These are phyloP conservation scores for Neonectria ditissima DNA, from an alignment of 2,329 filamentous ascomycete species.

Conservation along the genomic window DNA sequence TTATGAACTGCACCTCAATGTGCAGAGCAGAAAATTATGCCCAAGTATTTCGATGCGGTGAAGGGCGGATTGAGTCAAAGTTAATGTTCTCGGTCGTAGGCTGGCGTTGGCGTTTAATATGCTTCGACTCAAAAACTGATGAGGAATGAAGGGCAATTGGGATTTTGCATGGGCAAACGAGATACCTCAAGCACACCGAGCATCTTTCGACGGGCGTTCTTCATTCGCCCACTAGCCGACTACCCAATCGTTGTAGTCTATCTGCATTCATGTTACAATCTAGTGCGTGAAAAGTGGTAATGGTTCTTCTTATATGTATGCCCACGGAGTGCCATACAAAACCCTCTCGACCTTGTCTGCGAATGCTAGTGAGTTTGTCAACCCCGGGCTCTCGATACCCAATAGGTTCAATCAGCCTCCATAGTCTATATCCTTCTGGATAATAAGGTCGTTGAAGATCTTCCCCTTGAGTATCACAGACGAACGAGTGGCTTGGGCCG, in stretches of 20 bases:
- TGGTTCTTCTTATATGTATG: background rate
- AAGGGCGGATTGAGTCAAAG: slow-evolving; percentile 31
- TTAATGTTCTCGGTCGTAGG: slow-evolving; percentile 5
- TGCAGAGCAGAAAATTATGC: slow-evolving; percentile 69
- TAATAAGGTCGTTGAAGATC: slow-evolving; percentile 86
- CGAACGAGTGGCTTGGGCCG: slow-evolving; percentile 80
- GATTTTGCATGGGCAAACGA: slow-evolving; percentile 35
- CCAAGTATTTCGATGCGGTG: slow-evolving; percentile 67
- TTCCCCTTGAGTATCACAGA: slow-evolving; percentile 71
- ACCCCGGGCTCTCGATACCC: slow-evolving; percentile 92
- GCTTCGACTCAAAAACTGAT: slow-evolving; percentile 41
- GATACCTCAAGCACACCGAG: slow-evolving; percentile 33
- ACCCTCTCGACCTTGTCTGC: slow-evolving; percentile 76
- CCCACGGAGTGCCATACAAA: slow-evolving; percentile 54
- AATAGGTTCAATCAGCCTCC: slow-evolving; percentile 89
- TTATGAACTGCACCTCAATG: slow-evolving; percentile 78
- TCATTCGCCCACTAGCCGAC: slow-evolving; percentile 15
- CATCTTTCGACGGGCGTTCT: slow-evolving; percentile 31
- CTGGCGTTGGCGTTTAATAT: slow-evolving; percentile 29
- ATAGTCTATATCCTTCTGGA: slow-evolving; percentile 81
- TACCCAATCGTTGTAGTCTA: slow-evolving; percentile 26
- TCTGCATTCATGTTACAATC: slow-evolving; percentile 17
- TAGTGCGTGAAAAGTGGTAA: slow-evolving; percentile 2
- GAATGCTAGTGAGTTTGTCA: slow-evolving; percentile 90
- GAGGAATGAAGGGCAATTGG: slow-evolving; percentile 35